Evolutionary conservation across 1,284 basidiomycete species (phyloP), one percentile per base, ranked within the genome.

Genomic region (Cryptococcus hybrid): DNA sequence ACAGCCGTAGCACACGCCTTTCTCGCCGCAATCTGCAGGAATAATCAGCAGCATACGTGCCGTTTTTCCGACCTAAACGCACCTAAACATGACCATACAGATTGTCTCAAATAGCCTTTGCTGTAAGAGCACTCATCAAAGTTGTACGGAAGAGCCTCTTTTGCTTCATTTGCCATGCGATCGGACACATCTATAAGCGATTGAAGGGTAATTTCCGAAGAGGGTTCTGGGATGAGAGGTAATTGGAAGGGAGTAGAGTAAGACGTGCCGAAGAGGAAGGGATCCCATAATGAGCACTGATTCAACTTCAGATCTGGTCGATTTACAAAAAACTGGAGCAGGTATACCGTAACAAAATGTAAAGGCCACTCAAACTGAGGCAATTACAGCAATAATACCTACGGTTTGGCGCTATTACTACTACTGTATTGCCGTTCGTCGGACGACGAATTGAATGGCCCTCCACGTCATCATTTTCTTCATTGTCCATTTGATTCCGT

Each of bases 1-100:
- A 61, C 77, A 78, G 7, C 75, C 75, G 57, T 78, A 78, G 55
- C 77, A 78, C 0, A 78, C 55, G 89, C 65, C 60, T 69, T 65
- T 56, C 70, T 71, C 13, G 75, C 78, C 15, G 75, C 72, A 59
- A 77, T 78, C 55, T 65, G 49, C 78, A 57, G 47, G 3, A 7
- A 24, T 13, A 18, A 18, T 30, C 47, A 39, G 39, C 15, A 35
- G 48, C n/a, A 3, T 9, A 9, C 24, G 9, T 36, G 34, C 7
- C 47, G 12, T 9, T 34, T 30, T 30, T 13, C 2, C 11, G 7
- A 30, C 18, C 7, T 47, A 34, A 13, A n/a, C 11, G 9, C 57
- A 76, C 67, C 74, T 35, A 74, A 57, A 53, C 77, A 78, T n/a
- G 66, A 67, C 73, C 73, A 78, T 5, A 78, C 67, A 35, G 62